Evolutionary conservation across 768 basidiomycete genomes (phyloP).

Genomic region (Termitomyces sp.): DNA sequence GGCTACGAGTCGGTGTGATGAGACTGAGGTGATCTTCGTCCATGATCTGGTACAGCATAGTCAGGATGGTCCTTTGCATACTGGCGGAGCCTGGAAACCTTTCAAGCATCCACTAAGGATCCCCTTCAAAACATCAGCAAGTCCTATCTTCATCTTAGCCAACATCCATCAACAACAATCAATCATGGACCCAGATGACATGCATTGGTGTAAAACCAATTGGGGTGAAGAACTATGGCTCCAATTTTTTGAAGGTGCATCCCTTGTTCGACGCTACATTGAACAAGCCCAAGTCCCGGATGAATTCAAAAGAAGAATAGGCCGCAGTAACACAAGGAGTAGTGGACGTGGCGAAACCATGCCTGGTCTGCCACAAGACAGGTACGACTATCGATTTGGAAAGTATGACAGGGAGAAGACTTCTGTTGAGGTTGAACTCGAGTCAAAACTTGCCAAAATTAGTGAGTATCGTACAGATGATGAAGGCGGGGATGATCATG

Average conservation of each 20-base stretch:
- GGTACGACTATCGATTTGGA: background rate
- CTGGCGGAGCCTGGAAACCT: no score
- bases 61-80: no score
- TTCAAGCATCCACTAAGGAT: no score
- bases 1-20: no score
- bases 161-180: no score
- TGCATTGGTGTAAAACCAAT: no score
- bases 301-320: background rate
- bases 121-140: no score
- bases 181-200: no score
- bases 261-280: background rate
- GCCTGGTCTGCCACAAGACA: background rate
- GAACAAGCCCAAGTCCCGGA: background rate
- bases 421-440: no score
- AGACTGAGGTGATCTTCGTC: no score
- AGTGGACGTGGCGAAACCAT: background rate
- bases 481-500: background rate
- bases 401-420: background rate
- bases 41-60: no score
- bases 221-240: background rate
- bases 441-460: background rate
- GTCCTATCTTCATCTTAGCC: no score
- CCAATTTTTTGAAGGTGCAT: fast-evolving
- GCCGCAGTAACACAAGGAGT: background rate
- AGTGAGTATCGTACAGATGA: background rate